Evolutionary conservation across 2,329 filamentous ascomycete genomes (phyloP), one percentile per base, ranked within the genome.

Genomic region (Neocatenulostroma microsporum): DNA sequence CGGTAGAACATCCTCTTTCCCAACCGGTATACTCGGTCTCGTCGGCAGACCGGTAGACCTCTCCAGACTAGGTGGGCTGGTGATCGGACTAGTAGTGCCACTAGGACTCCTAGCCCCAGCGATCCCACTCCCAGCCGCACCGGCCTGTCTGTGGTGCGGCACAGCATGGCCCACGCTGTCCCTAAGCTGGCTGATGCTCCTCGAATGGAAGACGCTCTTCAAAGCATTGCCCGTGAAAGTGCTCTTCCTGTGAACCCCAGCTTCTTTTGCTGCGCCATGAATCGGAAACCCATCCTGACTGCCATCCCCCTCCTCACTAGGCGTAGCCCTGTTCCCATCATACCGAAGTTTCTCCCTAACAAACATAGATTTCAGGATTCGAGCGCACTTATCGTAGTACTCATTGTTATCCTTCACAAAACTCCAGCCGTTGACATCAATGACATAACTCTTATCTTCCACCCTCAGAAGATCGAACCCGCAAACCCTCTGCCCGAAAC

Each of bases 321-420:
- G 48, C n/a, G 50, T 51, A 1, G 45, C 42, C 21, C 41, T 37
- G n/a, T n/a, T n/a, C 36, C 72, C 69, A 39, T 59, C 63, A 49
- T 72, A 74, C 24, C 76, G 74, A 35, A 77, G 63, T 53, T 80
- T 85, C 60, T 95, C 89, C 46, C 78, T 78, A 46, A 93, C 70
- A 49, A 98, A 96, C 57, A 93, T 84, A 5, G 91, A 81, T 55
- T 80, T 84, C 34, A 98, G 67, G 32, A 96, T 94, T 41, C 71
- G 80, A 15, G 91, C 79, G 50, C 82, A 91, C 54, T 86, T 85
- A 54, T 96, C 84, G 59, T 98, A 98, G 62, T 98, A 98, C 42
- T 94, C 88, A 45, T 95, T 89, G 53, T 98, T 98, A 60, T 98
- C 93, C 61, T 98, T 98, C 60, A 98, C 91, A 54, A 98, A 98